Evolutionary conservation across 192 early-diverging fungal genomes (phyloP).

Genomic region (Coemansia sp.): DNA sequence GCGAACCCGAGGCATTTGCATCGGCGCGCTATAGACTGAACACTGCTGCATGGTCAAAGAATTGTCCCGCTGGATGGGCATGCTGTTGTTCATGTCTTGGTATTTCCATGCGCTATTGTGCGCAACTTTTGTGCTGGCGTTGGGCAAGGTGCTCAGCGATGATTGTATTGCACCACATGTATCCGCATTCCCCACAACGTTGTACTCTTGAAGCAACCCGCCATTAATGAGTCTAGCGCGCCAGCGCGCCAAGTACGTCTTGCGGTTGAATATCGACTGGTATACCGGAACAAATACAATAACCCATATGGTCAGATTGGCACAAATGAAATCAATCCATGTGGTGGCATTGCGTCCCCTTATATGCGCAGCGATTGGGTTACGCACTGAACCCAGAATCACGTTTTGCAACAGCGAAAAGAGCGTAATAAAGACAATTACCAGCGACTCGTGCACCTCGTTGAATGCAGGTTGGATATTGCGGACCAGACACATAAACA

Average conservation of each 20-base stretch:
- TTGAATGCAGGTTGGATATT: slow-evolving; percentile 46
- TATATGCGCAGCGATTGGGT: not conserved
- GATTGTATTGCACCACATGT: not conserved
- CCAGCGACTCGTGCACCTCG: slow-evolving; percentile 32
- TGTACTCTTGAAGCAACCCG: slow-evolving; percentile 29
- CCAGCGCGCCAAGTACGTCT: slow-evolving; percentile 31
- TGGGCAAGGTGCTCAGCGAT: not conserved
- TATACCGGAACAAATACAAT: slow-evolving; percentile 35
- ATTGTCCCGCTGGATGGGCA: not conserved
- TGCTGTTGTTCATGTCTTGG: not conserved
- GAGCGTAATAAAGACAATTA: slow-evolving; percentile 19
- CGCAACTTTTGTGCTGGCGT: not conserved
- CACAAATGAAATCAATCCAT: slow-evolving; percentile 16
- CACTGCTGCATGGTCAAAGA: not conserved
- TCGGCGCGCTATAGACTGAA: no score
- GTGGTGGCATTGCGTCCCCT: slow-evolving; percentile 21
- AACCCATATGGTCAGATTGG: slow-evolving; percentile 37
- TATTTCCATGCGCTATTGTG: not conserved
- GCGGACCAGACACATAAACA: slow-evolving; percentile 23
- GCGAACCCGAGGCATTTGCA: no score
- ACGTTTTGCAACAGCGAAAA: slow-evolving; percentile 22
- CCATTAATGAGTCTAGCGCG: slow-evolving; percentile 33
- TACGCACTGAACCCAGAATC: slow-evolving; percentile 11
- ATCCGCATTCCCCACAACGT: not conserved
- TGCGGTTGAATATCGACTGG: slow-evolving; percentile 37